Evolutionary conservation across 1,139 yeast species (phyloP), one percentile per base, ranked within the genome.

Genomic region (Saccharomycopsis crataegensis): DNA sequence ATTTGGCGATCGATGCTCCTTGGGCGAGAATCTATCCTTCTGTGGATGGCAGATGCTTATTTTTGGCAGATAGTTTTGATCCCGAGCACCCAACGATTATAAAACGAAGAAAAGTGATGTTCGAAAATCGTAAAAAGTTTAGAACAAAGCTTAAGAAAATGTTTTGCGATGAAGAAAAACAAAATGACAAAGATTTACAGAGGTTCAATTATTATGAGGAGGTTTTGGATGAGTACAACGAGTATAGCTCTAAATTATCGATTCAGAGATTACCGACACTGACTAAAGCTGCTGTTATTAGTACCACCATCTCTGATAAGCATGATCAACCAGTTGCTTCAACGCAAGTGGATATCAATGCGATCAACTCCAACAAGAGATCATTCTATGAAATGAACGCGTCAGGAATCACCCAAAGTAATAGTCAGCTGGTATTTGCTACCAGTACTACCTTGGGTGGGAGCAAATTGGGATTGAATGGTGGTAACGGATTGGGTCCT

Each of bases 321-420:
- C 28, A 22, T 22, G 28, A 22, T 4, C 28, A 22, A 22, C 28
- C 28, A 22, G 28, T 4, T 22, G 4, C 28, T 22, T 4, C 28
- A 22, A 2, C 28, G 28, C 28, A 22, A 22, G 28, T 22, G 28
- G 28, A 22, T 22, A 22, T 2, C 28, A 22, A 22, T 22, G 40
- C n/a, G 5, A 36, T 36, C n/a, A n/a, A 11, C n/a, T 36, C 40
- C 11, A 36, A 36, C n/a, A 73, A 72, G 49, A 67, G 78, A 17
- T 73, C 76, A 56, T 74, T 75, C 59, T 76, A 71, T 58, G 95
- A 86, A 60, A 83, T 85, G 46, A 83, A 83, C 37, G 96, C 96
- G 1, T 85, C 94, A 2, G 96, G 96, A 1, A 83, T 82, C 59
- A 80, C 81, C 60, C 84, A 84, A 43, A 83, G 86, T 1, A 80